These are phyloP conservation scores for Talaromyces proteolyticus DNA, from an alignment of 495 filamentous ascomycete genomes.

Conservation along the genomic window DNA sequence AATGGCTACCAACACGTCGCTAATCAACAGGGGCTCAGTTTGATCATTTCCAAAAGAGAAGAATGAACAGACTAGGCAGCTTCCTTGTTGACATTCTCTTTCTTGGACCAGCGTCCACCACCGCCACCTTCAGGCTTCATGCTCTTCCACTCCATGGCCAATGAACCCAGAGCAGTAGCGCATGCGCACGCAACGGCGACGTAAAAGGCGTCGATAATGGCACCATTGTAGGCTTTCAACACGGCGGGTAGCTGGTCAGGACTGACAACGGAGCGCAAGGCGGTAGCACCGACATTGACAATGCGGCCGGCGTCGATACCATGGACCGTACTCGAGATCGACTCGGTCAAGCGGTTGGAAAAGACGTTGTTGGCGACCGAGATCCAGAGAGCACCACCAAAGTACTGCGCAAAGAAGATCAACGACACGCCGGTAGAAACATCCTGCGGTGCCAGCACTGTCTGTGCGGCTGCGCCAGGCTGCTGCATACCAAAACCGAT, in stretches of 20 bases:
- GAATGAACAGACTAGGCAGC: no score
- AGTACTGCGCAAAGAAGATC: constrained; percentile 52
- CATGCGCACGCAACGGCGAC: constrained; percentile 53
- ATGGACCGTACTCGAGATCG: constrained; percentile 34
- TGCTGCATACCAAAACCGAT: constrained; percentile 60
- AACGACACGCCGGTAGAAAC: constrained; percentile 56
- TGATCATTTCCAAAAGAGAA: no score
- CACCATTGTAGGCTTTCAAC: constrained; percentile 55
- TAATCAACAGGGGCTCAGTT: no score
- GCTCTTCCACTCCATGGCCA: constrained; percentile 61
- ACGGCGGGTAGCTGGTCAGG: constrained; percentile 41
- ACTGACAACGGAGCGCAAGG: constrained; percentile 37
- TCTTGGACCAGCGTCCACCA: no score
- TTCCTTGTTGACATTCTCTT: no score
- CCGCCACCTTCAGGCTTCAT: no score
- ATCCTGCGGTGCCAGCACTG: constrained; percentile 48
- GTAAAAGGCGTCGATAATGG: constrained; percentile 53
- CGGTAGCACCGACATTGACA: constrained; percentile 45
- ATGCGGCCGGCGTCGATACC: constrained; percentile 6
- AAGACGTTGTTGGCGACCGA: constrained; percentile 53
- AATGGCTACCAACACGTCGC: no score
- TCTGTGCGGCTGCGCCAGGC: constrained; percentile 57
- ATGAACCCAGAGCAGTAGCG: constrained; percentile 46
- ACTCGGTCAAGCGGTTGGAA: constrained; percentile 34
- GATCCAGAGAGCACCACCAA: constrained; percentile 61